A percentile compares a stretch with the other conserved stretches of the same genome.
phyloP scores from a whole-genome alignment of 129 eudicot genomes.

The Glebionis coronaria region DNA sequence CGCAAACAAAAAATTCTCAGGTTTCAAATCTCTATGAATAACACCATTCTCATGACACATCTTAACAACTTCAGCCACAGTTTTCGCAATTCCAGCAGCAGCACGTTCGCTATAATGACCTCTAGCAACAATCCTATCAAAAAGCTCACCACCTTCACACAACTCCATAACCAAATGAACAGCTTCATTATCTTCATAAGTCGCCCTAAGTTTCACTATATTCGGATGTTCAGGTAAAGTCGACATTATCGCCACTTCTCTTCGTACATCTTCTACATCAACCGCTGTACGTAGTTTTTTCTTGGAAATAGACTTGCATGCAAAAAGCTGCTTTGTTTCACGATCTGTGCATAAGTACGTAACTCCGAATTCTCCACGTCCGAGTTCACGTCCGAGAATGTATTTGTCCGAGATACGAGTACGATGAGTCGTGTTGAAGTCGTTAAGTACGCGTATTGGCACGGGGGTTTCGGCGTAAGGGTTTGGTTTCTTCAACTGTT shows the following conservation, averaged over 20 bases:
- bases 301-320: slow-evolving; percentile 88
- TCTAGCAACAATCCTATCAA: slow-evolving; percentile 86
- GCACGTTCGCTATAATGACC: slow-evolving; percentile 94
- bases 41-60: slow-evolving; percentile 95
- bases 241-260: slow-evolving; percentile 95
- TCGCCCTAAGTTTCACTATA: slow-evolving; percentile 69
- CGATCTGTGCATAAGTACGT: slow-evolving; percentile 92
- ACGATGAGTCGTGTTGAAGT: slow-evolving; percentile 46
- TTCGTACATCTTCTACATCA: slow-evolving; percentile 88
- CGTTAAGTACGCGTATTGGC: slow-evolving; percentile 68
- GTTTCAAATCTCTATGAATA: slow-evolving; percentile 91
- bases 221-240: slow-evolving; percentile 83
- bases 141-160: slow-evolving; percentile 93
- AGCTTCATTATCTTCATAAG: slow-evolving; percentile 87
- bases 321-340: slow-evolving; percentile 64
- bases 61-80: slow-evolving; percentile 89
- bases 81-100: slow-evolving; percentile 82
- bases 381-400: slow-evolving; percentile 78
- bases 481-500: slow-evolving; percentile 32
- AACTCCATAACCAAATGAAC: slow-evolving; percentile 96
- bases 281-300: slow-evolving; percentile 76
- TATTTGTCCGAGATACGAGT: slow-evolving; percentile 76
- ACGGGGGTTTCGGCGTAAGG: slow-evolving; percentile 69
- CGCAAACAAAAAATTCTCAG: slow-evolving; percentile 94
- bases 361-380: slow-evolving; percentile 92